Evolutionary conservation across 306 rosid genomes (phyloP), one percentile per base, ranked within the genome.

Genomic region (Carpinus viminea): DNA sequence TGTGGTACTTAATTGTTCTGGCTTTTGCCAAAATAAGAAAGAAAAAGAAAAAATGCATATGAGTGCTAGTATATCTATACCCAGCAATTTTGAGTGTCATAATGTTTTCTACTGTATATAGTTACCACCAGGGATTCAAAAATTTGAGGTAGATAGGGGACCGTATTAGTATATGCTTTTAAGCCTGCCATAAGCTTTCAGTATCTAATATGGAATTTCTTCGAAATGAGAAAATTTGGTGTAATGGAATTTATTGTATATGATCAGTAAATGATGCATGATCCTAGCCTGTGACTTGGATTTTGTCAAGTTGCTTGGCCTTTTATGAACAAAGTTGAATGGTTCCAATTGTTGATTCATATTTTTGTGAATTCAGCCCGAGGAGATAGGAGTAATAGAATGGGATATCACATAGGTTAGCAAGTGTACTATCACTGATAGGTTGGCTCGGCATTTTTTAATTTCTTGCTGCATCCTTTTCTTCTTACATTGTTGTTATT

Each of bases 401-500:
- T 53, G 59, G 59, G 20, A 53, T 17, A 16, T 53, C 59, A 6
- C 59, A 17, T 53, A 17, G 59, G n/a, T 53, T 53, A 53, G 20
- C 8, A 59, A 12, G 4, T 4, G 34, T 59, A 15, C 16, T 24
- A 59, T n/a, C 11, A 11, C 65, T 24, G 12, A 57, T 21, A 9
- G 36, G 34, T 57, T 59, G 31, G 31, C 31, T 48, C 31, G 61
- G 43, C 68, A 51, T 24, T 21, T 48, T 41, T 21, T 71, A 21
- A 36, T 74, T 70, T 56, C 52, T 77, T 77, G 73, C 16, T 7
- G 53, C 46, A 47, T 46, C 68, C 28, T 77, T 74, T 17, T 51
- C 21, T 26, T 68, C 74, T 89, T 54, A 66, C 78, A 43, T 83
- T 77, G 74, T 80, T 77, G 38, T 82, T 65, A 82, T 72, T 79